phyloP scores from a whole-genome alignment of 805 yeast genomes.

The Kodamaea kaohsiungensis region DNA sequence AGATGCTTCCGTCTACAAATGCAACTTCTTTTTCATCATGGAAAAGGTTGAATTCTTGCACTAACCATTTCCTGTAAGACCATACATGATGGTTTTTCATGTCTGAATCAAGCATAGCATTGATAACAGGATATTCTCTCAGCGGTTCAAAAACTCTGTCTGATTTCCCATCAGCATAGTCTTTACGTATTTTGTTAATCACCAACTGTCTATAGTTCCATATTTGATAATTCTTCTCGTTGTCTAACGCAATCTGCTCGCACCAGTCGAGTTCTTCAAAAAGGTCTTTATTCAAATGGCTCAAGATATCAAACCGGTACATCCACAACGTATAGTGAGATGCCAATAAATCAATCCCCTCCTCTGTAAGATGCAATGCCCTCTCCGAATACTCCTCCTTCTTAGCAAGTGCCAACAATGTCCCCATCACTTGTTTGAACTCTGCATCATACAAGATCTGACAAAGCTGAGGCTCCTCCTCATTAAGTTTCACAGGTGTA shows the following conservation, averaged over 20 bases:
- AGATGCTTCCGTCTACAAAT: constrained; percentile 51
- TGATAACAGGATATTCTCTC: constrained; percentile 66
- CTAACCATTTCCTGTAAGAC: constrained; percentile 89
- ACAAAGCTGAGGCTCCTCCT: constrained; percentile 53
- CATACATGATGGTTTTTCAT: constrained; percentile 94
- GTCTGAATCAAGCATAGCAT: constrained; percentile 73
- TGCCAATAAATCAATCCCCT: constrained; percentile 67
- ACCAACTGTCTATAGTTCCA: constrained; percentile 89
- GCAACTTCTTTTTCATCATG: constrained; percentile 47
- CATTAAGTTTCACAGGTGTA: constrained; percentile 41
- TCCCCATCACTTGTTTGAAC: constrained; percentile 61
- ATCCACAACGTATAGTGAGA: constrained; percentile 94
- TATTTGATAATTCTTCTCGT: constrained; percentile 93
- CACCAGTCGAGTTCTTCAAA: constrained; percentile 74
- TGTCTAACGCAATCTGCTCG: constrained; percentile 68
- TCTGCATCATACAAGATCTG: constrained; percentile 73
- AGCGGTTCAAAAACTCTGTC: constrained; percentile 34
- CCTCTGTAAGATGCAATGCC: constrained; percentile 65
- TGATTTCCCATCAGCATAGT: constrained; percentile 8
- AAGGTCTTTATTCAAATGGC: constrained; percentile 37
- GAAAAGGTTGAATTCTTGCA: constrained; percentile 53
- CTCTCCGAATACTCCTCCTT: constrained; percentile 66
- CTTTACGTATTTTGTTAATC: constrained; percentile 35
- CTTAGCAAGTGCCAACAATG: constrained; percentile 59
- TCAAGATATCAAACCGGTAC: constrained; percentile 57